These are phyloP conservation scores for Cerioporus squamosus DNA, from an alignment of 1,284 basidiomycete species.

Conservation along the genomic window DNA sequence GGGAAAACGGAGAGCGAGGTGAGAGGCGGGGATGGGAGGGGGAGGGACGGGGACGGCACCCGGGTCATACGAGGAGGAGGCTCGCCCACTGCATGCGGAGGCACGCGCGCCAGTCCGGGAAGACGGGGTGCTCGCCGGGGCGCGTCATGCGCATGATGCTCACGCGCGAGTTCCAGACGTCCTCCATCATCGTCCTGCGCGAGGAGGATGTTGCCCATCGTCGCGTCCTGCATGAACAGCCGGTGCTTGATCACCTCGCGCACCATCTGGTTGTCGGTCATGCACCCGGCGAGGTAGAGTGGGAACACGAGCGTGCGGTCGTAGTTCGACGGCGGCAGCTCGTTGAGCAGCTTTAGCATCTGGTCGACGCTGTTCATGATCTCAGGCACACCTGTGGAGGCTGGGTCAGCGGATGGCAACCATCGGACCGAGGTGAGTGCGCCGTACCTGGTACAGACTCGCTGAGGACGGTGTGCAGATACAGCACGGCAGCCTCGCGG, in stretches of 20 bases:
- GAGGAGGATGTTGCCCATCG: slow-evolving; percentile 65
- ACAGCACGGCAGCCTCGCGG: slow-evolving; percentile 69
- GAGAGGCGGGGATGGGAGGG: background rate
- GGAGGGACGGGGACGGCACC: too few species aligned
- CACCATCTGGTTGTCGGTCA: slow-evolving; percentile 65
- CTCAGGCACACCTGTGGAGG: slow-evolving; percentile 70
- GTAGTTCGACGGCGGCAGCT: slow-evolving; percentile 56
- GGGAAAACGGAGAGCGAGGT: background rate
- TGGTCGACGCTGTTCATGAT: slow-evolving; percentile 60
- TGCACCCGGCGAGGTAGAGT: slow-evolving; percentile 69
- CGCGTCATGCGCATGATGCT: slow-evolving; percentile 10
- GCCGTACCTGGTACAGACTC: slow-evolving; percentile 66
- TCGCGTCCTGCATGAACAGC: slow-evolving; percentile 55
- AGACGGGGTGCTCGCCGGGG: slow-evolving; percentile 40
- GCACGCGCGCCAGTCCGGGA: slow-evolving; percentile 67
- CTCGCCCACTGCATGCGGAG: slow-evolving; percentile 57
- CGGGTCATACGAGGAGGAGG: slow-evolving; percentile 53
- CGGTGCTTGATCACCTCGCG: slow-evolving; percentile 66
- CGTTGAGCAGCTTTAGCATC: slow-evolving; percentile 56
- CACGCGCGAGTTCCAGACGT: slow-evolving; percentile 65
- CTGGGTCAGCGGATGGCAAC: slow-evolving; percentile 10
- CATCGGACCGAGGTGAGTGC: slow-evolving; percentile 9
- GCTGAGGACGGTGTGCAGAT: slow-evolving; percentile 72
- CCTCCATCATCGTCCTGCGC: slow-evolving; percentile 47
- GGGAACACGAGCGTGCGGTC: slow-evolving; percentile 76